Evolutionary conservation across 2,329 filamentous ascomycete genomes (phyloP), one percentile per base, ranked within the genome.

Genomic region (Blastomyces emzantsi): DNA sequence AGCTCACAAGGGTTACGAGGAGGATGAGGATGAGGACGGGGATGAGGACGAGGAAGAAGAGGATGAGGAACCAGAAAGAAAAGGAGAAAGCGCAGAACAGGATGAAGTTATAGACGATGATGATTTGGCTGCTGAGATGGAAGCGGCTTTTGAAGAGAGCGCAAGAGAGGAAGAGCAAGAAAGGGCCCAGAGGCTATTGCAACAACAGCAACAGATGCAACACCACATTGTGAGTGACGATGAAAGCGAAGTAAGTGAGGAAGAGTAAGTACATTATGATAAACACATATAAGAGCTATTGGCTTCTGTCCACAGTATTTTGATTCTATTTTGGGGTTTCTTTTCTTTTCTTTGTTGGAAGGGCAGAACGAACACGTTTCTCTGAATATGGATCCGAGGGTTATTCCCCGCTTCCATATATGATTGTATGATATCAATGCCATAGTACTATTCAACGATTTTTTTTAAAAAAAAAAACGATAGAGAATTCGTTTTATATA

Each of bases 231-330:
- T 70, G 30, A 82, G 78, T 45, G 83, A 85, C 22, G 75, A 79
- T 61, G 85, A 87, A 72, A 87, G 85, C 67, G 84, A 86, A 68
- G 85, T 87, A 62, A 87, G 85, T 67, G 85, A 87, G 71, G 85
- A 87, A 72, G 85, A 87, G 71, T 87, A 66, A 73, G 25, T 25
- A 63, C 58, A 43, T 30, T 47, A 62, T 62, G 45, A 43, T 39
- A 43, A 7, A 59, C 30, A 25, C n/a, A 52, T 60, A 33, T 61
- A 28, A 25, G 60, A 39, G 15, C n/a, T 22, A 22, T n/a, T 15
- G 11, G 17, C 13, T 33, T 41, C 28, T 41, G 8, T 39, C 41
- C 9, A 56, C 33, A 36, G 22, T 19, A 39, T 36, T 56, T 55
- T 56, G 19, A 39, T 39, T 4, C n/a, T 56, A 56, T n/a, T n/a